Evolutionary conservation across 2,329 filamentous ascomycete species (phyloP), one percentile per base, ranked within the genome.

Genomic region (Cladosporium sp.): DNA sequence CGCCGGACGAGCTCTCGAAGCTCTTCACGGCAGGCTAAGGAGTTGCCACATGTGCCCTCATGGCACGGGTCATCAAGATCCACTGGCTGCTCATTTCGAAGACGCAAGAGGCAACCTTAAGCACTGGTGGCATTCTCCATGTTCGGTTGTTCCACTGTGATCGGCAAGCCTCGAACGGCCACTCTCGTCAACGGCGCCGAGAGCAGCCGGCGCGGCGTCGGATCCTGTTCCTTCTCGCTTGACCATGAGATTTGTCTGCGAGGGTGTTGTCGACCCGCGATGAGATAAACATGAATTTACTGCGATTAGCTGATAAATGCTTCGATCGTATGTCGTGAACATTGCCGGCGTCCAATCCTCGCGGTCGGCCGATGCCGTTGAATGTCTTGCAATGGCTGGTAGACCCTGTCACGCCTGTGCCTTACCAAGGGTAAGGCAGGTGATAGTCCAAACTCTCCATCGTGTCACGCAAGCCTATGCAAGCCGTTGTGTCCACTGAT

Each of bases 101-200:
- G 47, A 50, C 36, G 47, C 47, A 50, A 36, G 47, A 50, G n/a
- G 32, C 7, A 50, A 50, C 47, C 28, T 32, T 50, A 50, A 28
- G 19, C n/a, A n/a, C n/a, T n/a, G n/a, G n/a, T n/a, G n/a, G n/a
- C 44, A 17, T 9, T 22, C 40, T 22, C 20, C 40, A 13, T 25
- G 12, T 25, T n/a, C 40, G 40, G 40, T 44, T 44, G 40, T 22
- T 44, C 40, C 40, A 44, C 3, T 15, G 28, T 32, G 40, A 44
- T 42, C 40, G 10, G 40, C 40, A 24, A 13, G 40, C 40, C 40
- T 44, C 40, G 13, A 44, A 44, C 20, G 39, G 19, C 20, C 20
- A 13, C 2, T 4, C 10, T 42, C 39, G 39, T 42, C 39, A 42
- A 42, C 17, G 39, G 39, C 39, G 39, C 39, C 39, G 20, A 20